Evolutionary conservation across 768 basidiomycete species (phyloP), one percentile per base, ranked within the genome.

Genomic region (Heimioporus sp.): DNA sequence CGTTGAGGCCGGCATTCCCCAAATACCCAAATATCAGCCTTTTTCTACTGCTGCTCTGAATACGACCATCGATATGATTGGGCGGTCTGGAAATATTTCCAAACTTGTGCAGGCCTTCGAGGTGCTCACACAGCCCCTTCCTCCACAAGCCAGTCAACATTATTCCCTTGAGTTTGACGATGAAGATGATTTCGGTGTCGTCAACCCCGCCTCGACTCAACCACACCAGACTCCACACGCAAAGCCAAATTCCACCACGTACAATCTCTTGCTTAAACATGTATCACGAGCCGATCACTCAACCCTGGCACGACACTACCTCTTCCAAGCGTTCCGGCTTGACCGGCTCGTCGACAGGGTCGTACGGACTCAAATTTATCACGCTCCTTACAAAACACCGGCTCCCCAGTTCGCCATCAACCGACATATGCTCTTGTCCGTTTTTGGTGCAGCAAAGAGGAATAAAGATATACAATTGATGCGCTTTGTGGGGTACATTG

Each of bases 31-130:
- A 72, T 73, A 24, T 12, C 75, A 78, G 17, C 77, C 75, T 4
- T 78, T 87, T 58, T 82, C 86, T 15, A 84, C 82, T 8, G 65
- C 79, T 17, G 81, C 86, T 2, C 79, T 93, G 37, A 90, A 90
- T 67, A 86, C 83, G 16, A 81, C 81, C 42, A 70, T 93, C 56
- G 86, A 90, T 51, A 76, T 84, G 60, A 77, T 90, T 10, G 89
- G 88, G 13, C 76, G 77, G 10, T 60, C 76, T 16, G 78, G 81
- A 12, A 70, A 83, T 48, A 67, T 87, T 36, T 82, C 86, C 5
- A 83, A 80, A 58, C 77, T 92, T 63, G 78, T 92, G 6, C 81
- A 83, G 60, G 77, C 85, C 2, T 92, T 91, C 61, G 90, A 92
- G 58, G 82, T 87, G 28, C 80, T 91, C 52, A 89, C 90, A 0